Percentiles rank a stretch among this genome's conserved stretches.
Evolutionary conservation across 495 filamentous ascomycete genomes (phyloP).

Genomic region (Pyrenopolyporus hunteri): DNA sequence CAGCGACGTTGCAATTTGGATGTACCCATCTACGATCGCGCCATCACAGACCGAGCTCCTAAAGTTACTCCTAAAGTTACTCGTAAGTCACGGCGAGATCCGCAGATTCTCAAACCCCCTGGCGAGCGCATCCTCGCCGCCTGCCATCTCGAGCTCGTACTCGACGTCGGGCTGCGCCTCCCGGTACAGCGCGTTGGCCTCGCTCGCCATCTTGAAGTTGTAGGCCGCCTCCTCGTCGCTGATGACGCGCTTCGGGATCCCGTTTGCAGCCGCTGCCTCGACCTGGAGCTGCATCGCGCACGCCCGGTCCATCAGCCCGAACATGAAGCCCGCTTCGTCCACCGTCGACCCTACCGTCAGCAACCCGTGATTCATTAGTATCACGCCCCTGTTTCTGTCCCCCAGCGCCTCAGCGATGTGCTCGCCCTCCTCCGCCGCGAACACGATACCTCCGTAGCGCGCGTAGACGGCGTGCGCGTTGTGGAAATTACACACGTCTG

Average conservation of each 20-base stretch:
- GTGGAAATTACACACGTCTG: conserved; percentile 63
- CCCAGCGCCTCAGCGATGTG: conserved; percentile 59
- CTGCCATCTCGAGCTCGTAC: conserved; percentile 50
- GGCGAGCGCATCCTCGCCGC: conserved; percentile 48
- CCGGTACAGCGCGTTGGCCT: conserved; percentile 50
- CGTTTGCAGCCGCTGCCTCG: conserved; percentile 54
- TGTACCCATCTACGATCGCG: background rate
- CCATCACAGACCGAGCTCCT: background rate
- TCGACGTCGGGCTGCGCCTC: conserved; percentile 56
- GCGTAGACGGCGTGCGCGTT: conserved; percentile 57
- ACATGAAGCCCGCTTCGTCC: conserved; percentile 62
- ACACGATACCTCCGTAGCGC: conserved; percentile 62
- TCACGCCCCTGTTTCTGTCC: conserved; percentile 49
- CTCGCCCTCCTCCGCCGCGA: conserved; percentile 56
- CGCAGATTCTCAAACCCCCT: conserved; percentile 47
- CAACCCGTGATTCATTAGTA: conserved; percentile 63
- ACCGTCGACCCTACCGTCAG: conserved; percentile 60
- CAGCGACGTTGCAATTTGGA: background rate
- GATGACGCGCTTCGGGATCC: conserved; percentile 50
- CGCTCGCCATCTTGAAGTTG: conserved; percentile 60
- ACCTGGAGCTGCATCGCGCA: conserved; percentile 58
- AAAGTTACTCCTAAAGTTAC: too few species aligned
- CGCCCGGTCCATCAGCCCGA: conserved; percentile 56
- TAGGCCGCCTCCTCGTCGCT: conserved; percentile 58
- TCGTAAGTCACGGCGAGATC: conserved; percentile 14